Percentiles rank a stretch among this genome's conserved stretches.
Conservation (phyloP, 768 basidiomycete species). For the Trametes sanguinea region DNA sequence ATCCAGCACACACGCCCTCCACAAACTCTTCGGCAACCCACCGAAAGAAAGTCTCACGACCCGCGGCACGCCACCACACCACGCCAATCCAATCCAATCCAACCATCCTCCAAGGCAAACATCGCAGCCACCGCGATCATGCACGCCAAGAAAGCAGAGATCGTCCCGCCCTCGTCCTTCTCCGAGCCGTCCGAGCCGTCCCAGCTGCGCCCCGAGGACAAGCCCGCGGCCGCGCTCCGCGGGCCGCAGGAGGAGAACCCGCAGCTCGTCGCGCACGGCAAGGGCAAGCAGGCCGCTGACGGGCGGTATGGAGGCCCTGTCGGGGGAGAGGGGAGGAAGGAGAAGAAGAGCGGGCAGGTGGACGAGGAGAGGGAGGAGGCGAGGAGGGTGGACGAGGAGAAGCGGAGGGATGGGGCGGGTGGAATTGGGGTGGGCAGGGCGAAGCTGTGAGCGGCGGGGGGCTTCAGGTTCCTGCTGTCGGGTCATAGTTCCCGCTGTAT, state of each 20-base stretch:
- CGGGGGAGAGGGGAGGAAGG: neutral
- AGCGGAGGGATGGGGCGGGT: conserved; percentile 13
- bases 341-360: neutral
- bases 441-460: neutral
- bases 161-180: conserved; percentile 27
- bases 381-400: conserved; percentile 12
- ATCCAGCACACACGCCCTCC: too few relatives aligned
- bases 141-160: conserved; percentile 9
- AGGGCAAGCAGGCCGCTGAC: conserved; percentile 18
- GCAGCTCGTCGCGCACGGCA: conserved; percentile 29
- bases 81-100: neutral
- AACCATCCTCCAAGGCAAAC: neutral
- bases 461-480: neutral
- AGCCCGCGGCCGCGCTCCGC: conserved; percentile 29
- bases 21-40: too few relatives aligned
- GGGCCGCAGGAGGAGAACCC: conserved; percentile 37
- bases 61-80: neutral
- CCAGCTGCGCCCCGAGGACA: conserved; percentile 29
- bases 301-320: neutral
- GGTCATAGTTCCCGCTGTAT: too few relatives aligned
- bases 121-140: neutral
- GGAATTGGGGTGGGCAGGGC: conserved; percentile 9
- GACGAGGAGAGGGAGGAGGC: neutral
- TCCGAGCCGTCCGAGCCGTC: conserved; percentile 36
- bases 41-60: too few relatives aligned